Conservation (phyloP, 2,329 filamentous ascomycete species). For the Xylariales sp. region DNA sequence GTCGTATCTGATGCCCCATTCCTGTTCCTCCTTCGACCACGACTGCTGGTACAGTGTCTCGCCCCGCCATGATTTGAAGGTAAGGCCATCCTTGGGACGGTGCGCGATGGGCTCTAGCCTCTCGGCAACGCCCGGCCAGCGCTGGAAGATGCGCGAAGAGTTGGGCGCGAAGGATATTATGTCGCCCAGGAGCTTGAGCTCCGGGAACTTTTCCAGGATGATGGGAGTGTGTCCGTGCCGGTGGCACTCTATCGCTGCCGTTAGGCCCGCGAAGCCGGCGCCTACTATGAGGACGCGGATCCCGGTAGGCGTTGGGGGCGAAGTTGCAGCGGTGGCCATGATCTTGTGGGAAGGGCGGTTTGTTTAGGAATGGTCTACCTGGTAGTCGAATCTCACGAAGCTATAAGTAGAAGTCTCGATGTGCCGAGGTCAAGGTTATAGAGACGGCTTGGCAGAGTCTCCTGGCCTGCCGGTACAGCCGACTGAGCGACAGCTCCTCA, state of each 20-base stretch:
- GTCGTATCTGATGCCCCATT: constrained; percentile 44
- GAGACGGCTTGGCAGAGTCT: no score
- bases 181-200: constrained; percentile 40
- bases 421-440: no score
- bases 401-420: no score
- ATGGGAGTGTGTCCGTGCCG: constrained; percentile 47
- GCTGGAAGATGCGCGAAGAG: constrained; percentile 50
- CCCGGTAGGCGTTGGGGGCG: constrained; percentile 29
- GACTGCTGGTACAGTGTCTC: constrained; percentile 46
- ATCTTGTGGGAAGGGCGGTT: no score
- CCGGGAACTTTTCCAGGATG: constrained; percentile 41
- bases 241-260: constrained; percentile 54
- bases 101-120: constrained; percentile 45
- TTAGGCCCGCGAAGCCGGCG: constrained; percentile 54
- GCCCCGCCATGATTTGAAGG: constrained; percentile 47
- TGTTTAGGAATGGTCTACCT: no score
- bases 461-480: no score
- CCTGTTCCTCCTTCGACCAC: constrained; percentile 31
- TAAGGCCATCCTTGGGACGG: constrained; percentile 34
- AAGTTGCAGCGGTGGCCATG: no score
- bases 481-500: no score
- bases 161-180: constrained; percentile 54
- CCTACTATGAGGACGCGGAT: constrained; percentile 45
- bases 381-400: no score
- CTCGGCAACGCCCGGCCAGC: constrained; percentile 47